Percentiles rank a stretch among this genome's conserved stretches.
phyloP scores from a whole-genome alignment of 164 flowering plant genomes.

The Nymphaea thermarum region DNA sequence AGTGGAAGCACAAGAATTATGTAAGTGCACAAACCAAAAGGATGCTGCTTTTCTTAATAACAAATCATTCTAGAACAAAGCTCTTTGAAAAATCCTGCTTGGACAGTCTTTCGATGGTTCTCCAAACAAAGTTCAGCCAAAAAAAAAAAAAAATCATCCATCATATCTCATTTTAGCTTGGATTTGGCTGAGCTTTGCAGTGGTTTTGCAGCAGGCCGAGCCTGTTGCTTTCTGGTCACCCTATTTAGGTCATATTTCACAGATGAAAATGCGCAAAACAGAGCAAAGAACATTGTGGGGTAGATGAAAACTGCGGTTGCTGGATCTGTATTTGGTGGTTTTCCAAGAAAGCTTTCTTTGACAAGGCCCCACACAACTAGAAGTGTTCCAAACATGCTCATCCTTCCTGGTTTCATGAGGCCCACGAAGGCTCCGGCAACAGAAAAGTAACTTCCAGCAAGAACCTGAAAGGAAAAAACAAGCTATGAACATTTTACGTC shows the following conservation, averaged over 20 bases:
- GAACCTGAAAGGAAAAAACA: slow-evolving; percentile 42
- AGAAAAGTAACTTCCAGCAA: slow-evolving; percentile 89
- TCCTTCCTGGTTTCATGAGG: slow-evolving; percentile 68
- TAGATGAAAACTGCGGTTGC: slow-evolving; percentile 55
- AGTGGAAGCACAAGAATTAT: no score
- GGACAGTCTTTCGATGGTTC: no score
- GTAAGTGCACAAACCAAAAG: no score
- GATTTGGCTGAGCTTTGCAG: slow-evolving; percentile 71
- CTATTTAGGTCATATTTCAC: slow-evolving; percentile 68
- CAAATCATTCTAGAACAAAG: no score
- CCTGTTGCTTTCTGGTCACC: slow-evolving; percentile 28
- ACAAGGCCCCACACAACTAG: slow-evolving; percentile 85
- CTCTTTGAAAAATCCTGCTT: no score
- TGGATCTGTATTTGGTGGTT: slow-evolving; percentile 60
- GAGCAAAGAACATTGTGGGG: slow-evolving; percentile 76
- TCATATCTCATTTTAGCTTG: slow-evolving; percentile 58
- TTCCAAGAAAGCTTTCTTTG: slow-evolving; percentile 79
- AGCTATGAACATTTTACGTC: no score
- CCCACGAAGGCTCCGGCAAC: slow-evolving; percentile 86
- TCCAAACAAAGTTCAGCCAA: no score
- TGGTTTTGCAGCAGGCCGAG: slow-evolving; percentile 64
- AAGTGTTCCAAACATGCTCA: slow-evolving; percentile 95
- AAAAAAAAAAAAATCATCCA: not conserved
- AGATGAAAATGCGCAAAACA: slow-evolving; percentile 65
- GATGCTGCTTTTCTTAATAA: no score